These are phyloP conservation scores for Aspergillus spinulosporus DNA, from an alignment of 2,329 filamentous ascomycete genomes.

Conservation along the genomic window DNA sequence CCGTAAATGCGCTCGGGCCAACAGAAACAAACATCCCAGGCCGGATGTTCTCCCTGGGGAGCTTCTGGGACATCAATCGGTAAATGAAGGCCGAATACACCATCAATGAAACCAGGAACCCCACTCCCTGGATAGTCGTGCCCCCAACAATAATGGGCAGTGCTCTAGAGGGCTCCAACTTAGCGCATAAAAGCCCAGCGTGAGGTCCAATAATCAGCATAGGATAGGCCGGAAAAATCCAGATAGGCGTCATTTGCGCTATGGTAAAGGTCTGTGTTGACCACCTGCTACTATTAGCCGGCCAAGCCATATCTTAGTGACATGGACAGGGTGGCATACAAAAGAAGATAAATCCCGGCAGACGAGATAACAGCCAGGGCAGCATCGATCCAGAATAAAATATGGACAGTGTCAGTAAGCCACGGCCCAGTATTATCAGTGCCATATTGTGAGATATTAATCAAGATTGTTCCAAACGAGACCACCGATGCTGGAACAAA, in stretches of 20 bases:
- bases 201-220: slow-evolving; percentile 75
- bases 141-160: slow-evolving; percentile 61
- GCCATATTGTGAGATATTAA: slow-evolving; percentile 77
- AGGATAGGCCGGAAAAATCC: slow-evolving; percentile 85
- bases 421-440: slow-evolving; percentile 62
- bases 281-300: slow-evolving; percentile 49
- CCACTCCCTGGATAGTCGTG: slow-evolving; percentile 63
- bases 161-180: slow-evolving; percentile 46
- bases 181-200: slow-evolving; percentile 59
- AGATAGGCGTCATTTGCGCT: slow-evolving; percentile 81
- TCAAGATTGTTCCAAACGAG: slow-evolving; percentile 72
- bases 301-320: neutral
- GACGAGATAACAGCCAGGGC: slow-evolving; percentile 67
- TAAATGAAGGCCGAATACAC: slow-evolving; percentile 84
- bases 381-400: slow-evolving; percentile 74
- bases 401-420: slow-evolving; percentile 61
- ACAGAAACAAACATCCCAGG: slow-evolving; percentile 86
- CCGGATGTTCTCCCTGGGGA: slow-evolving; percentile 71
- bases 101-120: slow-evolving; percentile 69
- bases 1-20: slow-evolving; percentile 71
- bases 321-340: slow-evolving; percentile 52
- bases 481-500: slow-evolving; percentile 71
- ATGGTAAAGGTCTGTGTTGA: slow-evolving; percentile 69
- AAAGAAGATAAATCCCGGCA: slow-evolving; percentile 70
- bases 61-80: slow-evolving; percentile 82